phyloP scores from a whole-genome alignment of 73 alveolate genomes.

The Paramecium octaurelia region DNA sequence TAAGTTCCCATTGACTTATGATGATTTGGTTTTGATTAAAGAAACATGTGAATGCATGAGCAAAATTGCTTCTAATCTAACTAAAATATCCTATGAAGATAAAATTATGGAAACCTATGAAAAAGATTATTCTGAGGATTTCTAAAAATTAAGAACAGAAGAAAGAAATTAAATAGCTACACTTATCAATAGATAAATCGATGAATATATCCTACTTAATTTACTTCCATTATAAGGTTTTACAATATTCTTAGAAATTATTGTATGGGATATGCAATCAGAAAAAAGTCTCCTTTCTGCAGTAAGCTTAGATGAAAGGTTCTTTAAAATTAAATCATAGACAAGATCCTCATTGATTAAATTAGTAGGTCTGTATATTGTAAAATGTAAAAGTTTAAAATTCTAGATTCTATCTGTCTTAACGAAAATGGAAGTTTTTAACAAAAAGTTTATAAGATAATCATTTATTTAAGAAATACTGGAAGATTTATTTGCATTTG shows the following conservation, averaged over 20 bases:
- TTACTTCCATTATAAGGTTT: background rate
- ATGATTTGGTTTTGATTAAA: slow-evolving; percentile 56
- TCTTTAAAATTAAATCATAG: background rate
- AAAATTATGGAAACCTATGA: slow-evolving; percentile 20
- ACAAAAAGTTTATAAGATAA: slow-evolving; percentile 49
- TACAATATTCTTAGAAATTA: background rate
- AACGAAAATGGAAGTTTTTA: slow-evolving; percentile 42
- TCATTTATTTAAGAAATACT: slow-evolving; percentile 52
- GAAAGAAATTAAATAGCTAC: background rate
- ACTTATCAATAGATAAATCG: background rate
- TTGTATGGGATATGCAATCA: slow-evolving; percentile 38
- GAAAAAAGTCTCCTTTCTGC: background rate
- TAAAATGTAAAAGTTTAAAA: slow-evolving; percentile 24
- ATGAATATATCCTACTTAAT: background rate
- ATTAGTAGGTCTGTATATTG: slow-evolving; percentile 35
- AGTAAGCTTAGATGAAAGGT: background rate
- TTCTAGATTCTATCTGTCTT: slow-evolving; percentile 1
- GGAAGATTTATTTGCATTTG: background rate
- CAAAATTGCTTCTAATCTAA: background rate
- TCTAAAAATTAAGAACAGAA: background rate
- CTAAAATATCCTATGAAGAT: slow-evolving; percentile 13
- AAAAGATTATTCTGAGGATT: background rate
- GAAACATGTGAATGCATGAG: slow-evolving; percentile 53
- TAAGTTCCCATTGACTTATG: slow-evolving; percentile 50
- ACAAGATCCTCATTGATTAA: background rate